Percentiles rank a stretch among this genome's conserved stretches.
Conservation (phyloP, 441 rosid genomes). For the Pelargonium australe region DNA sequence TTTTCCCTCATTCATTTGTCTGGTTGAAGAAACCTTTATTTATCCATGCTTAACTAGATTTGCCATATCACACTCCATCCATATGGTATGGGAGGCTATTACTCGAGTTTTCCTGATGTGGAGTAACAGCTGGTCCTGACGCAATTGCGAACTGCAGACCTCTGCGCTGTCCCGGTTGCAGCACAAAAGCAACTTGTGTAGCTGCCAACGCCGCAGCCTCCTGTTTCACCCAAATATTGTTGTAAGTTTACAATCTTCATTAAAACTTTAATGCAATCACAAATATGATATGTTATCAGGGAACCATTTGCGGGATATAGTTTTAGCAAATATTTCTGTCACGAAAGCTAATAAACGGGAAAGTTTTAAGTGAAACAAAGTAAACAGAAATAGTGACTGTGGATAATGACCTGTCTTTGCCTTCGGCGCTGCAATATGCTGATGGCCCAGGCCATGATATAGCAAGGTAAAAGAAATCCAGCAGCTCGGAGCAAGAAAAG, state of each 20-base stretch:
- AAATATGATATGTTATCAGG: background rate
- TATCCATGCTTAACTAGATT: background rate
- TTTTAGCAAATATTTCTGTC: background rate
- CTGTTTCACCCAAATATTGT: slow-evolving; percentile 33
- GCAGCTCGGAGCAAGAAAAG: slow-evolving; percentile 36
- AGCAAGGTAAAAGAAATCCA: slow-evolving; percentile 30
- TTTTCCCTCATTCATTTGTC: slow-evolving; percentile 11
- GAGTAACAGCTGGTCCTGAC: slow-evolving; percentile 34
- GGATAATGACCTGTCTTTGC: slow-evolving; percentile 70
- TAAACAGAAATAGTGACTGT: background rate
- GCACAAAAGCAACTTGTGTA: slow-evolving; percentile 77
- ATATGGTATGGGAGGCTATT: slow-evolving; percentile 1
- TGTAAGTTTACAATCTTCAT: slow-evolving; percentile 15
- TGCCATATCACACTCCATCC: slow-evolving; percentile 6
- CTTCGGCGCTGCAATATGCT: slow-evolving; percentile 84
- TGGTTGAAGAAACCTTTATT: background rate
- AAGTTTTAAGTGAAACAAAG: background rate
- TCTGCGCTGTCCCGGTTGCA: slow-evolving; percentile 67
- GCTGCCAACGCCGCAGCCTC: slow-evolving; percentile 86
- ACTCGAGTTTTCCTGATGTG: slow-evolving; percentile 34
- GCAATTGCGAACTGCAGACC: slow-evolving; percentile 78
- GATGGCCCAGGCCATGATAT: slow-evolving; percentile 88
- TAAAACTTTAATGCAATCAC: background rate
- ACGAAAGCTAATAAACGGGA: background rate
- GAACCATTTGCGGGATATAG: background rate